Evolutionary conservation across 495 filamentous ascomycete genomes (phyloP).

Genomic region (Viridothelium virens): DNA sequence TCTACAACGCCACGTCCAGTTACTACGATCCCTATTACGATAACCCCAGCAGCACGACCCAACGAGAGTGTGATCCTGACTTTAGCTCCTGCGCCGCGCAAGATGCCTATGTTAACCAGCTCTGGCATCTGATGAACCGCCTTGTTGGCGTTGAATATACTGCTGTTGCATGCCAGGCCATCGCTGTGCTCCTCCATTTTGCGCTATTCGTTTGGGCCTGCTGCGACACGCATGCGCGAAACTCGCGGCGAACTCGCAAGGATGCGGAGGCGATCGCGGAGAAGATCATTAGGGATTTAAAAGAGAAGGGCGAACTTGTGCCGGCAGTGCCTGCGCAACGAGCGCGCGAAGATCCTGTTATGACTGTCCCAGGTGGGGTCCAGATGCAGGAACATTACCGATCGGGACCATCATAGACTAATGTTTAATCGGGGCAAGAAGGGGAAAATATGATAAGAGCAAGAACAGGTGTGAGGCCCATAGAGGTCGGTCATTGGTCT

Average conservation of each 20-base stretch:
- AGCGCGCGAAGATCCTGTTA: too few relatives aligned
- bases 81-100: slow-evolving; percentile 20
- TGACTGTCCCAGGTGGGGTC: too few relatives aligned
- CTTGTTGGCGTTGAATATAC: slow-evolving; percentile 13
- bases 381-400: too few relatives aligned
- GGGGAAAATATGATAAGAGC: too few relatives aligned
- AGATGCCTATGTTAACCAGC: slow-evolving; percentile 22
- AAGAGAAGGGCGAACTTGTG: slow-evolving; percentile 19
- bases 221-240: slow-evolving; percentile 30
- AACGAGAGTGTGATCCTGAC: slow-evolving; percentile 2
- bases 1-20: slow-evolving; percentile 18
- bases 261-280: slow-evolving; percentile 23
- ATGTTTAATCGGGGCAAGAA: too few relatives aligned
- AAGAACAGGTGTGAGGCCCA: too few relatives aligned
- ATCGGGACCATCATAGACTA: too few relatives aligned
- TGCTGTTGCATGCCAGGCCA: slow-evolving; percentile 17
- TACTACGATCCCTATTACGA: slow-evolving; percentile 14
- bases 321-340: neutral
- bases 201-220: slow-evolving; percentile 35
- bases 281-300: slow-evolving; percentile 24
- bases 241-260: slow-evolving; percentile 26
- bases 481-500: too few relatives aligned
- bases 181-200: slow-evolving; percentile 25
- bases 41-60: neutral
- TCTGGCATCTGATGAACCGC: slow-evolving; percentile 15